phyloP scores from a whole-genome alignment of 805 yeast species.

The Saccharomycopsis oosterbeekiorum region DNA sequence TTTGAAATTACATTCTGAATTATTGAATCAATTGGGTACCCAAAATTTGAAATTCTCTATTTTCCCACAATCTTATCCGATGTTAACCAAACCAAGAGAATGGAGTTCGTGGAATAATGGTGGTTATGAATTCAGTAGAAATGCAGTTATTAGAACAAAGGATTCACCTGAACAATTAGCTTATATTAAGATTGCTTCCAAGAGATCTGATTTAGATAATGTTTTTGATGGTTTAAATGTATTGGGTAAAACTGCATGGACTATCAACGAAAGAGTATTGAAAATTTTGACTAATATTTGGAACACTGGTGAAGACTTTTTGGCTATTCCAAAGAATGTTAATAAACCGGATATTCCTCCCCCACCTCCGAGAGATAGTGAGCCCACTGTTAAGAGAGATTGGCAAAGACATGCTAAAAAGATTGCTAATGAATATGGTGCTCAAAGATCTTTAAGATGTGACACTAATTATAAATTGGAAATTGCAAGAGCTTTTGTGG shows the following conservation, averaged over 20 bases:
- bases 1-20: slow-evolving; percentile 59
- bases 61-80: slow-evolving; percentile 84
- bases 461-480: slow-evolving; percentile 89
- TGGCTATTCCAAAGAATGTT: slow-evolving; percentile 58
- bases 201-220: slow-evolving; percentile 48
- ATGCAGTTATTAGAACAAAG: slow-evolving; percentile 61
- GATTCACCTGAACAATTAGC: slow-evolving; percentile 87
- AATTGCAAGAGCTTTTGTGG: slow-evolving; percentile 86
- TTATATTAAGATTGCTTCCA: slow-evolving; percentile 77
- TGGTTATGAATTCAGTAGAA: slow-evolving; percentile 64
- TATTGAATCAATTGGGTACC: slow-evolving; percentile 57
- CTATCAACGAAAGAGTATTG: slow-evolving; percentile 67
- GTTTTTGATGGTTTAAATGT: slow-evolving; percentile 79
- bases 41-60: slow-evolving; percentile 55
- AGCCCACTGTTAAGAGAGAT: slow-evolving; percentile 58
- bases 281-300: slow-evolving; percentile 66
- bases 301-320: slow-evolving; percentile 72
- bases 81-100: slow-evolving; percentile 83
- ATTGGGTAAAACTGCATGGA: slow-evolving; percentile 85
- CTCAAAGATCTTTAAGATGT: slow-evolving; percentile 79
- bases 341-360: slow-evolving; percentile 41
- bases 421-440: slow-evolving; percentile 48
- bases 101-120: slow-evolving; percentile 82
- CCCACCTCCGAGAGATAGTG: slow-evolving; percentile 54
- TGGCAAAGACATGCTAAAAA: slow-evolving; percentile 57